Base-by-base conservation (phyloP, 176 grass and related monocot genomes). In the Ensete glaucum region DNA sequence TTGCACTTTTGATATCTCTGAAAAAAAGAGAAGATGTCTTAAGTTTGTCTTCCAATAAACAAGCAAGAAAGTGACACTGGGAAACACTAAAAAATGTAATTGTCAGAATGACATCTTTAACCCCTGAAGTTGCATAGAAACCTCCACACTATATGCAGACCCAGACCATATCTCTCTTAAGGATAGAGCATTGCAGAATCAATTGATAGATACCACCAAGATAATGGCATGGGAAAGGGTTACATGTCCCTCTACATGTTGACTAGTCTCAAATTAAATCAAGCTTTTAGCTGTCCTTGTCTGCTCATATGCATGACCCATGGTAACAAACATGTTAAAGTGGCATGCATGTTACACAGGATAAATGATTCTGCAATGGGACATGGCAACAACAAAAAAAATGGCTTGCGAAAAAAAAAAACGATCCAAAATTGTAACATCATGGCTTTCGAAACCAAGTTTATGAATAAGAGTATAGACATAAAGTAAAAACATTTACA, bases 1-100 rank as follows among this genome's bases (percentile, higher is more conserved):
- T 99, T 19, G 96, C 86, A 1, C 96, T 91, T 85, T 99, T 99
- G 65, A 99, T 99, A 87, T 99, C 96, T 76, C 96, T 99, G 80
- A 52, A 9, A 13, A 83, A 78, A 67, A 82, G 82, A 67, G 21
- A 72, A 8, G 62, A 19, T 75, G 57, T 25, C 24, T 25, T 43
- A 23, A 73, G 56, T 10, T 21, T n/a, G 12, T 19, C 20, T 26
- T 26, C 24, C 26, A 2, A 25, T 15, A 12, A 69, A 69, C 15
- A 7, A 48, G 19, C 34, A 12, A 43, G 7, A 49, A 11, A 73
- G 3, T 13, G 17, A 15, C 54, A 73, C 20, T 22, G 21, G 29
- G 48, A 52, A 52, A 15, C 19, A 15, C 14, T 11, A 11, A 20
- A 69, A n/a, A 17, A 49, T 52, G 11, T 51, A 43, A 60, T 17